Conservation (phyloP, 352 stramenopile genomes). For the Globisporangium camurandrum region DNA sequence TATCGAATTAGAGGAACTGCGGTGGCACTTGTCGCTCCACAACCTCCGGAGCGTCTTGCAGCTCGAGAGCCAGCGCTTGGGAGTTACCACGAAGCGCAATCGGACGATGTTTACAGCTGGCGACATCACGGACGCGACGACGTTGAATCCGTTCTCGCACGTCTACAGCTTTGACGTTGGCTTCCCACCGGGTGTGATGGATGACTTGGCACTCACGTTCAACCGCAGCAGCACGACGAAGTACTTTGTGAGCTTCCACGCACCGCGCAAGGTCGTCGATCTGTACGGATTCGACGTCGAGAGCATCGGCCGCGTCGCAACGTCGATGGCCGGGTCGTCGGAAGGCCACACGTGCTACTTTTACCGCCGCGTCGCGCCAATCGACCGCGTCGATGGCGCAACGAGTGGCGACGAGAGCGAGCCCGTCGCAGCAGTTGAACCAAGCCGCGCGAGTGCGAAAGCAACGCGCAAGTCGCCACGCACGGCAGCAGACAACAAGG, state of each 20-base stretch:
- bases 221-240: slow-evolving; percentile 82
- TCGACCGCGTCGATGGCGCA: slow-evolving; percentile 3
- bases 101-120: slow-evolving; percentile 88
- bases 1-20: slow-evolving; percentile 93
- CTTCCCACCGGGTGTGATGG: slow-evolving; percentile 94
- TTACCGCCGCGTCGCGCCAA: slow-evolving; percentile 69
- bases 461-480: neutral
- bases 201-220: slow-evolving; percentile 91
- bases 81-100: slow-evolving; percentile 43
- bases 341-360: slow-evolving; percentile 97
- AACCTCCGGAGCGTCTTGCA: slow-evolving; percentile 89
- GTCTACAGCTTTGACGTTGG: slow-evolving; percentile 99
- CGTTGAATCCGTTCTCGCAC: slow-evolving; percentile 96
- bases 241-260: slow-evolving; percentile 96
- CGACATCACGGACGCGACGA: slow-evolving; percentile 92
- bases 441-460: neutral
- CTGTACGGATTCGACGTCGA: slow-evolving; percentile 92
- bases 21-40: slow-evolving; percentile 92
- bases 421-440: slow-evolving; percentile 14
- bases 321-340: slow-evolving; percentile 93
- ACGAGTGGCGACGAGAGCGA: slow-evolving; percentile 17
- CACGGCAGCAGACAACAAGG: neutral
- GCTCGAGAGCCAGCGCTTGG: slow-evolving; percentile 50
- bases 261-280: slow-evolving; percentile 88
- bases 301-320: slow-evolving; percentile 81